Conservation (phyloP, 2,329 filamentous ascomycete genomes). For the Lachnellula occidentalis region DNA sequence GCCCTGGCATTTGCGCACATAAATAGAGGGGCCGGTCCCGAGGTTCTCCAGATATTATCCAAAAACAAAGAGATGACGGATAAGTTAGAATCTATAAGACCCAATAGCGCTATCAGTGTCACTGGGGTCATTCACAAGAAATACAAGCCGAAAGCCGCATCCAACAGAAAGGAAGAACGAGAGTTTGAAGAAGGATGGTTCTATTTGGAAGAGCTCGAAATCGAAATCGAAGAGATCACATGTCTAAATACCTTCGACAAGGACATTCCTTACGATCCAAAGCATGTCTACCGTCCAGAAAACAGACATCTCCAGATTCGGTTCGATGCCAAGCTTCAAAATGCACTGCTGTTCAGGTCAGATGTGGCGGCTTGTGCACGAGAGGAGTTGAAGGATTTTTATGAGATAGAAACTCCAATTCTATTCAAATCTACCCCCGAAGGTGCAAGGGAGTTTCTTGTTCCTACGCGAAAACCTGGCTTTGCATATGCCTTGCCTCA, state of each 20-base stretch:
- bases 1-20: conserved; percentile 64
- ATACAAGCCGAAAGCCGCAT: conserved; percentile 14
- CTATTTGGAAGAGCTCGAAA: conserved; percentile 39
- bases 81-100: conserved; percentile 41
- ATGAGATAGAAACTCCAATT: conserved; percentile 80
- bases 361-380: conserved; percentile 49
- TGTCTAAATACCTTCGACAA: conserved; percentile 68
- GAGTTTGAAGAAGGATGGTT: background rate
- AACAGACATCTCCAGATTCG: conserved; percentile 81
- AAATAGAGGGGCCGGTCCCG: conserved; percentile 34
- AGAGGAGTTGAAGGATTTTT: conserved; percentile 18
- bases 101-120: conserved; percentile 49
- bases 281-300: conserved; percentile 64
- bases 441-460: conserved; percentile 88
- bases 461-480: conserved; percentile 73
- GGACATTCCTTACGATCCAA: conserved; percentile 69
- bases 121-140: conserved; percentile 32
- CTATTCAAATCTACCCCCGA: conserved; percentile 98
- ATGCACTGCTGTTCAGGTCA: conserved; percentile 67
- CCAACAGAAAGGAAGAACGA: conserved; percentile 1
- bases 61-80: conserved; percentile 31
- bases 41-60: conserved; percentile 33
- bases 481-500: conserved; percentile 88
- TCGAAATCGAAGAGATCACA: conserved; percentile 57
- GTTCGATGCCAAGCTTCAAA: conserved; percentile 60